Evolutionary conservation across 352 stramenopile genomes (phyloP).

Genomic region (Globisporangium polare): DNA sequence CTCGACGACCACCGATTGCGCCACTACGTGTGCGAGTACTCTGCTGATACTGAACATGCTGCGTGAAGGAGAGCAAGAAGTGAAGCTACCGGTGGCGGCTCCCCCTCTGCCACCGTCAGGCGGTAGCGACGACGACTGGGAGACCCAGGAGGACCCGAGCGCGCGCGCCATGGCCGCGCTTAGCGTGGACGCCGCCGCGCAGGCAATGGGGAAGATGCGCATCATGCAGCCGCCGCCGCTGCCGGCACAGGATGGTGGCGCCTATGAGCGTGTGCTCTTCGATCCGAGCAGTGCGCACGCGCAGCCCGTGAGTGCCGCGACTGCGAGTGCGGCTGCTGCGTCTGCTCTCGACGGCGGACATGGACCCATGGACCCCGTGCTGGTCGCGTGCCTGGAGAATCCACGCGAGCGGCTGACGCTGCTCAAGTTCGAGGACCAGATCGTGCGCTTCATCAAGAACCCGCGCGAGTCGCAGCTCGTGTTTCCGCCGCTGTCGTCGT

Average conservation of each 20-base stretch:
- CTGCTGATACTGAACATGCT: background rate
- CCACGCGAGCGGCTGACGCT: slow-evolving; percentile 72
- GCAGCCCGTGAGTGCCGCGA: slow-evolving; percentile 47
- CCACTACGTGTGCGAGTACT: background rate
- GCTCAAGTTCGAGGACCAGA: slow-evolving; percentile 87
- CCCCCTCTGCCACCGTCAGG: background rate
- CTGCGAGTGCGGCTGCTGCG: slow-evolving; percentile 42
- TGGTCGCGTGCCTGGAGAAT: slow-evolving; percentile 78
- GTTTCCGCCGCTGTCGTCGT: slow-evolving; percentile 83
- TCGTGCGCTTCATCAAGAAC: slow-evolving; percentile 74
- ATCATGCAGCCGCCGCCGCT: slow-evolving; percentile 33
- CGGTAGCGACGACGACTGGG: slow-evolving; percentile 35
- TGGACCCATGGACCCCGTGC: slow-evolving; percentile 68
- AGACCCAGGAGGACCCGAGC: slow-evolving; percentile 24
- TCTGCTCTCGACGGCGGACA: slow-evolving; percentile 17
- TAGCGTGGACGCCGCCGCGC: slow-evolving; percentile 17
- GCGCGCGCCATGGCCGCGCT: slow-evolving; percentile 4
- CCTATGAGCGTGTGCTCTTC: slow-evolving; percentile 34
- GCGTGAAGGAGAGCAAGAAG: background rate
- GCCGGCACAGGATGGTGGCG: slow-evolving; percentile 37
- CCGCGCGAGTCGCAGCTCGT: slow-evolving; percentile 61
- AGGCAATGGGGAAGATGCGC: slow-evolving; percentile 32
- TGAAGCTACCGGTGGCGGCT: background rate
- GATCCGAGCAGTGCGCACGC: slow-evolving; percentile 23
- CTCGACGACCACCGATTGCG: slow-evolving; percentile 2